Conservation (phyloP, 192 early-diverging fungal species). For the Phlyctochytrium planicorne region DNA sequence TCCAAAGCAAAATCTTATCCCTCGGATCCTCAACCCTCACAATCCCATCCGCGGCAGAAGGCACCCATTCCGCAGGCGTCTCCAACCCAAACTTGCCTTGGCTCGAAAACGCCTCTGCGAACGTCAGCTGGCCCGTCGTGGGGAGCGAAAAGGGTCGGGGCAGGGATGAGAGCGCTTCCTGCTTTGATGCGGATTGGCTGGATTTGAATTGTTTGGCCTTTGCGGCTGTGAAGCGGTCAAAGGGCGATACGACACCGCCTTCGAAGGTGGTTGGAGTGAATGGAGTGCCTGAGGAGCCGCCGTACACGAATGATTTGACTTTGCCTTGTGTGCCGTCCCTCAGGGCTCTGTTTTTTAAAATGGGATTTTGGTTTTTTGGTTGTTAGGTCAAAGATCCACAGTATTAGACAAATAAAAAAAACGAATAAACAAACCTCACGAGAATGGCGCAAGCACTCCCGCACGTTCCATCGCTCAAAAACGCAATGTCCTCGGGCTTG, state of each 20-base stretch:
- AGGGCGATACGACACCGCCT: not conserved
- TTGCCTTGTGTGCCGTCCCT: too few species aligned
- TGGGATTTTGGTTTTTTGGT: too few species aligned
- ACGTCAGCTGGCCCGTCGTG: not conserved
- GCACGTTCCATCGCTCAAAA: not conserved
- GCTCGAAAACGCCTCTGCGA: not conserved
- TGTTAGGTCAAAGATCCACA: too few species aligned
- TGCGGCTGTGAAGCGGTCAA: not conserved
- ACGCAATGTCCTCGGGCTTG: not conserved
- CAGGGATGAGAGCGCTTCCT: not conserved
- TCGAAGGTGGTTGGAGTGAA: not conserved
- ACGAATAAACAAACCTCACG: not conserved
- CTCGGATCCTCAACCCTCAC: not conserved
- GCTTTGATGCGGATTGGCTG: too few species aligned
- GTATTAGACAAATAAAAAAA: too few species aligned
- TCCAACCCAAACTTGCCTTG: not conserved
- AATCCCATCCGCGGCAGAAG: not conserved
- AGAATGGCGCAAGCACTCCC: not conserved
- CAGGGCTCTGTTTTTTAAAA: too few species aligned
- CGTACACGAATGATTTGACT: slow-evolving; percentile 6
- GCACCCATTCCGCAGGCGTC: not conserved
- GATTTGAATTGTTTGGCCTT: not conserved
- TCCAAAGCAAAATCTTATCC: not conserved
- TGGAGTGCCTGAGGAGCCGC: not conserved
- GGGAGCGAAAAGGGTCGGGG: not conserved